These are phyloP conservation scores for Euryodendron excelsum DNA, from an alignment of 148 eudicot genomes.

Conservation along the genomic window DNA sequence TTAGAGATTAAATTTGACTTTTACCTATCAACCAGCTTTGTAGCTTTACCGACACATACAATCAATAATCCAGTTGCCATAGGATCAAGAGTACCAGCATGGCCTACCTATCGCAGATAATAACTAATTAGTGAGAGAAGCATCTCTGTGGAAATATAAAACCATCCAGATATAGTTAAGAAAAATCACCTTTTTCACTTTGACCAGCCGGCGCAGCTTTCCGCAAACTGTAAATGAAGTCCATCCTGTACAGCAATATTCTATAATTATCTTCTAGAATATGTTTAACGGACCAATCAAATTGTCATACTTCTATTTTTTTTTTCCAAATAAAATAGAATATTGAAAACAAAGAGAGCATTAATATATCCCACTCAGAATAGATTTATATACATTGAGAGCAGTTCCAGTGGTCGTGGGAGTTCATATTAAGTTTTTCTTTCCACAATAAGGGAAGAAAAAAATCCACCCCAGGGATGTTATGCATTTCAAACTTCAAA, in stretches of 20 bases:
- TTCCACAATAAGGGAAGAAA: neutral
- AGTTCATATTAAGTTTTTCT: neutral
- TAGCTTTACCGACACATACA: constrained; percentile 94
- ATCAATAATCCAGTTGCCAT: constrained; percentile 98
- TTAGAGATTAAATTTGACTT: neutral
- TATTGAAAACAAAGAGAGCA: neutral
- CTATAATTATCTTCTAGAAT: neutral
- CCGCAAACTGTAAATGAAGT: constrained; percentile 99
- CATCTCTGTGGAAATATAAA: neutral
- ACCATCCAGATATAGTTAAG: neutral
- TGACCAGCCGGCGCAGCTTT: constrained; percentile 82
- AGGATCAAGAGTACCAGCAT: constrained; percentile 99
- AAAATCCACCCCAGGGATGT: too few species aligned
- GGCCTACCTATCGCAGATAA: constrained; percentile 69
- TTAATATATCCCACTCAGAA: neutral
- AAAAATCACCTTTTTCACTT: constrained; percentile 75
- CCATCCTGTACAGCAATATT: constrained; percentile 62
- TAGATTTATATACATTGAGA: neutral
- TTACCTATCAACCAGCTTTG: constrained; percentile 89
- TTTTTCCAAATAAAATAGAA: neutral
- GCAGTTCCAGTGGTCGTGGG: neutral
- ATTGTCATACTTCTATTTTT: neutral
- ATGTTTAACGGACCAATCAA: neutral
- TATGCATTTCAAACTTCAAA: constrained; percentile 3
- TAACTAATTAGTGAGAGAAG: constrained; percentile 5